phyloP scores from a whole-genome alignment of 106 monocot species.

The Phalaenopsis equestris region DNA sequence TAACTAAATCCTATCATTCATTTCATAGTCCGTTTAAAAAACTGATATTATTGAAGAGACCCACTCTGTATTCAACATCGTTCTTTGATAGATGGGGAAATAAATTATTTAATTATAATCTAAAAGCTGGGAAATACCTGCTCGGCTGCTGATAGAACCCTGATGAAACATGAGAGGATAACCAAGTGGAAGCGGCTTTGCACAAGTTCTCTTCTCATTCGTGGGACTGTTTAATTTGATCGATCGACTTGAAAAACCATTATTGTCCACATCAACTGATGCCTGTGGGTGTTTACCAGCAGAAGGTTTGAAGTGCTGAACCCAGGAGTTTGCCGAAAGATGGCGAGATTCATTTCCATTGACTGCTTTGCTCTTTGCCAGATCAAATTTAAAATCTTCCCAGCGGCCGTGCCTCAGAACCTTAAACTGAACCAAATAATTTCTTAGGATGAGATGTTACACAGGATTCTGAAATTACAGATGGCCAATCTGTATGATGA shows the following conservation, averaged over 20 bases:
- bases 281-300: slow-evolving; percentile 1
- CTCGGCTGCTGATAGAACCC: slow-evolving; percentile 25
- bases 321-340: slow-evolving; percentile 47
- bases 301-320: slow-evolving; percentile 45
- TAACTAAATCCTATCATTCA: too few relatives aligned
- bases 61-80: too few relatives aligned
- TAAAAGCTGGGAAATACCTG: slow-evolving; percentile 25
- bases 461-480: not conserved
- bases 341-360: slow-evolving; percentile 14
- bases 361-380: slow-evolving; percentile 8
- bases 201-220: slow-evolving; percentile 13
- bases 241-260: slow-evolving; percentile 9
- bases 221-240: not conserved
- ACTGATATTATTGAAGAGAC: too few relatives aligned
- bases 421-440: slow-evolving; percentile 44
- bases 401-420: slow-evolving; percentile 32
- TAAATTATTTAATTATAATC: too few relatives aligned
- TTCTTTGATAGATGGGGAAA: too few relatives aligned
- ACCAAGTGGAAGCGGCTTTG: slow-evolving; percentile 14
- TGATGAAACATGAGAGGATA: slow-evolving; percentile 11
- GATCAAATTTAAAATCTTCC: slow-evolving; percentile 35
- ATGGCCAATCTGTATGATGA: not conserved
- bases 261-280: slow-evolving; percentile 11
- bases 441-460: not conserved
- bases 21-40: too few relatives aligned